Conservation (phyloP, 331 rosid species). For the Pyracantha coccinea region DNA sequence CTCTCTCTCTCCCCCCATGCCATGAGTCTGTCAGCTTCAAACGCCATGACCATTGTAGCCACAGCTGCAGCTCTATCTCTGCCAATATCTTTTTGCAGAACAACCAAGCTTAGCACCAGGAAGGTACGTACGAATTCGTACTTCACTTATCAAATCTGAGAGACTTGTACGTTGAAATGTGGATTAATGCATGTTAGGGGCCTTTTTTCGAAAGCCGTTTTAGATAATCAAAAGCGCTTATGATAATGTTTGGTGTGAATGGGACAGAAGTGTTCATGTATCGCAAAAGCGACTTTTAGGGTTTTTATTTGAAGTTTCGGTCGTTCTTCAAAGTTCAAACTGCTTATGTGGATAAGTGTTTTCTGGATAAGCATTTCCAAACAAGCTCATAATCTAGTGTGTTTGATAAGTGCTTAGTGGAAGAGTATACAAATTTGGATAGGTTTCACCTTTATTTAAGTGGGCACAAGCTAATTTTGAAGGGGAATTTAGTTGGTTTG, state of each 20-base stretch:
- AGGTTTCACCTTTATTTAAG: not conserved
- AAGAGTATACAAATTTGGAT: not conserved
- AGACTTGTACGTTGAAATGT: slow-evolving; percentile 3
- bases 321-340: not conserved
- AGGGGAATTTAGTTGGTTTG: not conserved
- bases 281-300: not conserved
- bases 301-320: not conserved
- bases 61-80: slow-evolving; percentile 72
- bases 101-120: slow-evolving; percentile 51
- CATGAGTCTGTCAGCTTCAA: slow-evolving; percentile 16
- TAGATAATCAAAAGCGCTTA: not conserved
- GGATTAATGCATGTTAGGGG: not conserved
- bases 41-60: slow-evolving; percentile 71
- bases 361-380: no score
- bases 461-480: not conserved
- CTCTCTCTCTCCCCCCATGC: slow-evolving; percentile 3
- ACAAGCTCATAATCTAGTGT: not conserved
- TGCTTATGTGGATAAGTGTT: not conserved
- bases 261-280: not conserved
- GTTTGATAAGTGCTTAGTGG: slow-evolving; percentile 6
- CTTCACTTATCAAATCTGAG: not conserved
- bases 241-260: not conserved
- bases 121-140: slow-evolving; percentile 45
- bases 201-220: not conserved
- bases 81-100: slow-evolving; percentile 42